Conservation (phyloP, 805 yeast species). For the Candida ficus region DNA sequence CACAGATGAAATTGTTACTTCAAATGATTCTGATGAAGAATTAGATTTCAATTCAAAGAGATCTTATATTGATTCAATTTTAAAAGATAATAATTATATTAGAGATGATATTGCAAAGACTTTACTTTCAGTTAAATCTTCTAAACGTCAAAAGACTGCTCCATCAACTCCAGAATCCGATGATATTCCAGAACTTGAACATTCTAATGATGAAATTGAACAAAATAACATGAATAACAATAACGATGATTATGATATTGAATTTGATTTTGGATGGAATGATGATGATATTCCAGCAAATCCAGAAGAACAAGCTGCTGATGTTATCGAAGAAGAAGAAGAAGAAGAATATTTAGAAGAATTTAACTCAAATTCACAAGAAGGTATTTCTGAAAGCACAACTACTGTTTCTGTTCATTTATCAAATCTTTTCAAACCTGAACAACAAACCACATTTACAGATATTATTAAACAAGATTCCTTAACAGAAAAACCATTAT, state of each 20-base stretch:
- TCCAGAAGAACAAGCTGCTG: conserved; percentile 6
- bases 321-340: conserved; percentile 12
- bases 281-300: conserved; percentile 20
- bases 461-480: conserved; percentile 33
- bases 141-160: conserved; percentile 19
- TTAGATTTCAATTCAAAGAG: conserved; percentile 17
- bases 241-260: conserved; percentile 14
- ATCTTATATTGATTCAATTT: conserved; percentile 13
- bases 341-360: conserved; percentile 21
- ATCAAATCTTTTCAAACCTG: conserved; percentile 26
- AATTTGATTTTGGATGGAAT: conserved; percentile 34
- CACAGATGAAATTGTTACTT: conserved; percentile 9
- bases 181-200: conserved; percentile 19
- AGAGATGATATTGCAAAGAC: conserved; percentile 14
- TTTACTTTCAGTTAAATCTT: conserved; percentile 4
- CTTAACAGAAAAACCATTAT: conserved; percentile 24
- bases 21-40: neutral
- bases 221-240: neutral
- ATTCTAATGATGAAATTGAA: conserved; percentile 11
- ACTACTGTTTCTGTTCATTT: conserved; percentile 47
- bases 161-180: conserved; percentile 11
- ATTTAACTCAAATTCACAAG: conserved; percentile 17
- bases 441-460: conserved; percentile 26
- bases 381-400: conserved; percentile 43
- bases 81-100: conserved; percentile 14